Evolutionary conservation across 148 eudicot species (phyloP).

Genomic region (Persicaria maculosa): DNA sequence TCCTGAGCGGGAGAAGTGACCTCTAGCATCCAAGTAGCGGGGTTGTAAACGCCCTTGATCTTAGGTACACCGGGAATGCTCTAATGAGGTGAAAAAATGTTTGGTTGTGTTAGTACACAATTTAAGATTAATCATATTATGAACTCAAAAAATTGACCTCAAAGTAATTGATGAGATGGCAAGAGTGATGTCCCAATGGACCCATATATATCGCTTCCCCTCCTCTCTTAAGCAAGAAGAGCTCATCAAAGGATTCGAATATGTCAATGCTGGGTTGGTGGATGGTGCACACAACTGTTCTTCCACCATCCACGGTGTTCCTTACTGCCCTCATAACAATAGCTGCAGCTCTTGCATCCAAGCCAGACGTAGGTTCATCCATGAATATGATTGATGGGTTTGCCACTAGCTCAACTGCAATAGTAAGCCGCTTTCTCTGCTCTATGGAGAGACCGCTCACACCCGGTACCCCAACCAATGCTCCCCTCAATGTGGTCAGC

Average conservation of each 20-base stretch:
- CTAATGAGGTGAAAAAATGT: not conserved
- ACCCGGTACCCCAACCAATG: slow-evolving; percentile 51
- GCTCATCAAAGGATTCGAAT: slow-evolving; percentile 66
- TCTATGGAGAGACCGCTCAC: slow-evolving; percentile 53
- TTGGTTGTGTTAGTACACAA: not conserved
- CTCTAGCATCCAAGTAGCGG: slow-evolving; percentile 22
- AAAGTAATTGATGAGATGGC: slow-evolving; percentile 15
- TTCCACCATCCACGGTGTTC: slow-evolving; percentile 45
- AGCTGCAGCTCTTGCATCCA: slow-evolving; percentile 75
- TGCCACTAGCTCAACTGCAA: slow-evolving; percentile 66
- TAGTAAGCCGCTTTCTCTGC: slow-evolving; percentile 63
- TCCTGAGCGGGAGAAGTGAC: slow-evolving; percentile 18
- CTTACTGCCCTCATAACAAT: slow-evolving; percentile 63
- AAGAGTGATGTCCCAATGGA: slow-evolving; percentile 15
- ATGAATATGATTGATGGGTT: slow-evolving; percentile 65
- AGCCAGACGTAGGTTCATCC: slow-evolving; percentile 75
- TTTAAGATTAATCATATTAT: not conserved
- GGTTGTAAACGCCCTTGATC: slow-evolving; percentile 15
- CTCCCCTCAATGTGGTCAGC: slow-evolving; percentile 27
- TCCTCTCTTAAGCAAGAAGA: slow-evolving; percentile 16
- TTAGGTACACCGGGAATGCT: slow-evolving; percentile 9
- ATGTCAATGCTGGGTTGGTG: slow-evolving; percentile 63
- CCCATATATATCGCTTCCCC: slow-evolving; percentile 18
- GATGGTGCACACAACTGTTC: slow-evolving; percentile 61
- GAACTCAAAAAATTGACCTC: slow-evolving; percentile 12